A percentile compares a stretch with the other conserved stretches of the same genome.
Evolutionary conservation across 305 asterid genomes (phyloP).

Genomic region (Fraxinus xanthoxyloides): DNA sequence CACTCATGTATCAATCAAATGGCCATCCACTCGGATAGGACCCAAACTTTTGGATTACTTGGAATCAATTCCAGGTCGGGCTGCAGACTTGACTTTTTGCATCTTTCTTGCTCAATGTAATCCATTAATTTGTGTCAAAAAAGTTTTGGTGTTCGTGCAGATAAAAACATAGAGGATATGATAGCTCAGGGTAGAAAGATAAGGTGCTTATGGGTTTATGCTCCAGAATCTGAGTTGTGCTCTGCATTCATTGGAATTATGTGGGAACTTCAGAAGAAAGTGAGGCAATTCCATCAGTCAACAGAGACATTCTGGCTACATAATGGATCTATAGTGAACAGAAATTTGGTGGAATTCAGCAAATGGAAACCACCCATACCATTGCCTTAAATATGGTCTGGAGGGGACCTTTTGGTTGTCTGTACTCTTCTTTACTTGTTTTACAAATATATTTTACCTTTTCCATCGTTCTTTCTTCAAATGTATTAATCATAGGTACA

Average conservation of each 20-base stretch:
- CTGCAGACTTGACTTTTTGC: background rate
- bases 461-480: background rate
- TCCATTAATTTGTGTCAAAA: slow-evolving; percentile 9
- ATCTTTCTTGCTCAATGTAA: background rate
- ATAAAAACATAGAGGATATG: slow-evolving; percentile 68
- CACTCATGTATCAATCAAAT: slow-evolving; percentile 79
- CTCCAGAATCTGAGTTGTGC: slow-evolving; percentile 69
- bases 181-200: slow-evolving; percentile 68
- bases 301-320: slow-evolving; percentile 93
- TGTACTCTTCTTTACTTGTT: slow-evolving; percentile 11
- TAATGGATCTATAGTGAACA: slow-evolving; percentile 62
- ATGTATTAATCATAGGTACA: background rate
- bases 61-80: slow-evolving; percentile 80
- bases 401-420: slow-evolving; percentile 2
- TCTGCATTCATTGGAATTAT: slow-evolving; percentile 77
- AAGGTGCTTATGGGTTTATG: slow-evolving; percentile 81
- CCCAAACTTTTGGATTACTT: slow-evolving; percentile 71
- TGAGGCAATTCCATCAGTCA: slow-evolving; percentile 86
- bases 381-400: slow-evolving; percentile 40
- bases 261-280: slow-evolving; percentile 90
- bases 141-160: slow-evolving; percentile 35
- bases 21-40: slow-evolving; percentile 83
- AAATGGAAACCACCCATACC: slow-evolving; percentile 80
- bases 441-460: background rate
- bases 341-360: slow-evolving; percentile 74